phyloP scores from a whole-genome alignment of 2,329 filamentous ascomycete species.

The Aspergillus texensis region DNA sequence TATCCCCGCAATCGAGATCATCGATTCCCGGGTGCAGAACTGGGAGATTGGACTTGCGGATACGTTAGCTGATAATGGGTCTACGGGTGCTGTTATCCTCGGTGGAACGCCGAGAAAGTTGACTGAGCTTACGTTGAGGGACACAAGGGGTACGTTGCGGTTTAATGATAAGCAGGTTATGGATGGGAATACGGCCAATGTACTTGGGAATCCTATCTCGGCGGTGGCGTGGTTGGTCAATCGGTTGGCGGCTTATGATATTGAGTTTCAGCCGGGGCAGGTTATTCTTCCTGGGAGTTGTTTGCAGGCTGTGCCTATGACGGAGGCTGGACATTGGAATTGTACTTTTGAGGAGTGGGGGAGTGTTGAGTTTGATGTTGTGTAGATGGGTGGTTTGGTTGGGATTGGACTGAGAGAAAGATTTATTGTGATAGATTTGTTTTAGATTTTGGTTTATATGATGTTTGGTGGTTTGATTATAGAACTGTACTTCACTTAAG shows the following conservation, averaged over 20 bases:
- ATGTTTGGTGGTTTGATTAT: too few species aligned
- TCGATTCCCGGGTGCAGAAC: not conserved
- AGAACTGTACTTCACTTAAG: too few species aligned
- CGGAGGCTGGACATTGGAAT: not conserved
- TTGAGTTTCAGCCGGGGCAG: not conserved
- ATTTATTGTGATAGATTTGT: not conserved
- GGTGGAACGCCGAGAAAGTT: not conserved
- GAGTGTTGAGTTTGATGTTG: not conserved
- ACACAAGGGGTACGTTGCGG: not conserved
- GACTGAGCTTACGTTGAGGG: not conserved
- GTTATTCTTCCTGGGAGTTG: not conserved
- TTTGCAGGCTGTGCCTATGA: not conserved
- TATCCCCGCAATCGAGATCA: not conserved
- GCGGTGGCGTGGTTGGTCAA: not conserved
- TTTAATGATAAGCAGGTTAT: not conserved
- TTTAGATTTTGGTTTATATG: not conserved
- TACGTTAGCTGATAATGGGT: not conserved
- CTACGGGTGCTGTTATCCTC: not conserved
- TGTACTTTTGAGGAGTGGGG: not conserved
- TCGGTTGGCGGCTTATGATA: not conserved
- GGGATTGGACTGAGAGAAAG: not conserved
- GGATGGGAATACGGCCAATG: not conserved
- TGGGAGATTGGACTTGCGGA: not conserved
- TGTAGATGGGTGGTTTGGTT: not conserved
- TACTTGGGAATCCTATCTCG: not conserved